Base-by-base conservation (phyloP, 2,329 filamentous ascomycete genomes). In the Geosmithia morbida region DNA sequence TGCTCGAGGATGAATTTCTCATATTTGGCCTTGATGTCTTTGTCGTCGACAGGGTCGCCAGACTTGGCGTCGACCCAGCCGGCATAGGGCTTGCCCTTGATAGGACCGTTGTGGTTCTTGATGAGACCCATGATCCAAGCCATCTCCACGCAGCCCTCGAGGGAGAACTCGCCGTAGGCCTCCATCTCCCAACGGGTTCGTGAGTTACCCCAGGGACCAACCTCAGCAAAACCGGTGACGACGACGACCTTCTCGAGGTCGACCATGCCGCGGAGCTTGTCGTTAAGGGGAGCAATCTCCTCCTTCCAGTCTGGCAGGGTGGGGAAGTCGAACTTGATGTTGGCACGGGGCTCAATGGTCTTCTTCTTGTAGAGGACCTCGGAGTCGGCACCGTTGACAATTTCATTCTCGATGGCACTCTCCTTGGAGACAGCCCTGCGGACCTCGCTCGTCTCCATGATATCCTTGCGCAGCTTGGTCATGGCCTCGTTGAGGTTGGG, bases 101-200 rank as follows among this genome's bases (percentile, higher is more conserved):
- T 79, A 30, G 83, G 82, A 17, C 92, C 92, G 57, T 97, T 97
- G 72, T 95, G 87, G 66, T 98, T 94, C 75, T 90, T 96, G 72
- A 98, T 97, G 50, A 97, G 80, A 60, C 92, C 92, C 90, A 97
- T 98, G 66, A 98, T 87, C 92, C 92, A 98, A 30, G 92, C 89
- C 92, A 98, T 98, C 68, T 98, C 92, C 51, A 98, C 84, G 59
- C 92, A 97, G 29, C 92, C 92, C 66, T 98, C 94, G 14, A 98
- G 79, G 8, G 92, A 97, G 71, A 98, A 98, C 60, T 95, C 79
- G 61, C 92, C 92, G 55, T 89, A 82, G 1, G 92, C 89, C 66
- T 98, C 92, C 90, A 98, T 98, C 71, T 98, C 92, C 92, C 92
- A 98, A 52, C 92, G 82, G 43, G 92, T 98, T 58, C 92, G 82